Evolutionary conservation across 2,329 filamentous ascomycete genomes (phyloP).

Genomic region (Fusarium sp.): DNA sequence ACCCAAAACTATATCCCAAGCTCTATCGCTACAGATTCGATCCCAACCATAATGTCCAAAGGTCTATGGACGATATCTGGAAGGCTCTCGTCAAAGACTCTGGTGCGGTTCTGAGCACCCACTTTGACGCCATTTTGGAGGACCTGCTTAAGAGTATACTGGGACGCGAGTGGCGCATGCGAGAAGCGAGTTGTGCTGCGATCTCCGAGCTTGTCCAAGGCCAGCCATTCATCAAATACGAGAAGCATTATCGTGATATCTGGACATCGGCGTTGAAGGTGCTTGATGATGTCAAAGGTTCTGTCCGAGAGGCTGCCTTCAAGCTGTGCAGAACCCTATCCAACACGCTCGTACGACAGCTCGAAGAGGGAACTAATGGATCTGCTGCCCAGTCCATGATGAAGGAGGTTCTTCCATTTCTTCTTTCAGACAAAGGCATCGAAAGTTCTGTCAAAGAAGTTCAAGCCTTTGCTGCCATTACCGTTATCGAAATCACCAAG

Average conservation of each 20-base stretch:
- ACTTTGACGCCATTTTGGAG: conserved; percentile 89
- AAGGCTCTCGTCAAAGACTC: conserved; percentile 92
- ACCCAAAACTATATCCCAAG: conserved; percentile 95
- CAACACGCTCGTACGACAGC: conserved; percentile 82
- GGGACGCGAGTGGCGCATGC: conserved; percentile 90
- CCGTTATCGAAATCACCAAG: conserved; percentile 88
- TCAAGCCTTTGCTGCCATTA: conserved; percentile 81
- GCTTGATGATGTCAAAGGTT: conserved; percentile 94
- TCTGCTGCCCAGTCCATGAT: conserved; percentile 82
- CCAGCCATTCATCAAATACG: conserved; percentile 77
- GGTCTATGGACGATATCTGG: conserved; percentile 99
- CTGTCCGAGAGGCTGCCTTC: conserved; percentile 82
- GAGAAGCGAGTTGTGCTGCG: conserved; percentile 91
- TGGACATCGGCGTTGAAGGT: conserved; percentile 90
- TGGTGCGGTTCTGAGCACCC: conserved; percentile 74
- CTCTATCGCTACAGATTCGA: conserved; percentile 95
- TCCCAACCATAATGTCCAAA: conserved; percentile 89
- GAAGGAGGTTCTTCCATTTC: conserved; percentile 85
- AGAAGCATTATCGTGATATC: conserved; percentile 83
- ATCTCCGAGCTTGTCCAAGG: conserved; percentile 89
- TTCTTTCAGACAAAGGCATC: conserved; percentile 87
- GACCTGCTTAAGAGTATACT: conserved; percentile 88
- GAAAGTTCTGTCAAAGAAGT: conserved; percentile 91
- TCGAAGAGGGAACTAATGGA: conserved; percentile 78
- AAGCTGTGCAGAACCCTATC: conserved; percentile 85